Conservation (phyloP, 2,329 filamentous ascomycete species). For the Arthrobotrys megalospora region DNA sequence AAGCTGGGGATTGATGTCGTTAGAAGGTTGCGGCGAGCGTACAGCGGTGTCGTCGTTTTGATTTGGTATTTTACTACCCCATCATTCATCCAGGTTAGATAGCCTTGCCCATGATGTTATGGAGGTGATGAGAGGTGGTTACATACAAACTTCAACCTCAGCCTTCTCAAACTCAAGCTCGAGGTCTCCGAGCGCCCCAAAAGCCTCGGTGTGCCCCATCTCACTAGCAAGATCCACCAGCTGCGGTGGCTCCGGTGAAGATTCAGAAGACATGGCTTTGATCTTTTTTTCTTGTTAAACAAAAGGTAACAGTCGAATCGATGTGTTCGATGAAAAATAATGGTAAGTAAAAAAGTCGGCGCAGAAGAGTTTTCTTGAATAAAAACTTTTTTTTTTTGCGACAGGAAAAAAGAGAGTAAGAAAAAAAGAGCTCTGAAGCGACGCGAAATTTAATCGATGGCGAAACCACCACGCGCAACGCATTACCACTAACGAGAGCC, state of each 20-base stretch:
- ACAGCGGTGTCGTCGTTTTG: slow-evolving; percentile 78
- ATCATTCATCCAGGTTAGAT: background rate
- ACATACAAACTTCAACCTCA: slow-evolving; percentile 85
- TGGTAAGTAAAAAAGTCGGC: background rate
- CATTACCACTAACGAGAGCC: background rate
- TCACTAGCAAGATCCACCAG: slow-evolving; percentile 6
- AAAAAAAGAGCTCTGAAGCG: background rate
- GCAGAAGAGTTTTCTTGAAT: too few species aligned
- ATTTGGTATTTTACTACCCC: slow-evolving; percentile 79
- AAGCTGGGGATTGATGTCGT: slow-evolving; percentile 85
- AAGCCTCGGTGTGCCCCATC: slow-evolving; percentile 72
- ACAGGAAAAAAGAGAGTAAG: slow-evolving; percentile 2
- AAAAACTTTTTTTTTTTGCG: slow-evolving; percentile 12
- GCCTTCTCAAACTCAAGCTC: slow-evolving; percentile 88
- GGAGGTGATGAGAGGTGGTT: slow-evolving; percentile 34
- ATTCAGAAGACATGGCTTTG: slow-evolving; percentile 36
- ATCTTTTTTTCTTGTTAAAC: background rate
- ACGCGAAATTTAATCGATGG: slow-evolving; percentile 1
- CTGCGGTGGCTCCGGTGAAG: slow-evolving; percentile 43
- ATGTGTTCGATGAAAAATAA: background rate
- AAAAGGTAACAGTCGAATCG: too few species aligned
- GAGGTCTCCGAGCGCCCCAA: slow-evolving; percentile 83
- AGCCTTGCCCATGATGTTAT: background rate
- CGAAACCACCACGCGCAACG: slow-evolving; percentile 18
- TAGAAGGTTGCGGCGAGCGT: slow-evolving; percentile 80